These are phyloP conservation scores for Phyllosticta citriasiana DNA, from an alignment of 2,329 filamentous ascomycete species.

Conservation along the genomic window DNA sequence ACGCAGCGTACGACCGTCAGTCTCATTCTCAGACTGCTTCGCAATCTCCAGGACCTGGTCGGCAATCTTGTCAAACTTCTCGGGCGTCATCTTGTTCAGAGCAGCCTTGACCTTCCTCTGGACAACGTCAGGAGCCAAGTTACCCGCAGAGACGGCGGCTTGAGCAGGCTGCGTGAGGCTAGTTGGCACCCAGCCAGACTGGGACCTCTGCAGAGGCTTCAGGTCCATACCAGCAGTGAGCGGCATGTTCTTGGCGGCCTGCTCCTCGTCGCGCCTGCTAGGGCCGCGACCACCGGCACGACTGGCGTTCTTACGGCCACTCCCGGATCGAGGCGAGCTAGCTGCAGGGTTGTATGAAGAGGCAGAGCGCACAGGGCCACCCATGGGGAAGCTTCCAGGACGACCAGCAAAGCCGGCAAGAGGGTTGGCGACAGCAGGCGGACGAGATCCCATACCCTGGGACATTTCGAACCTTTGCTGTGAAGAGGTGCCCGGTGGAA, in stretches of 20 bases:
- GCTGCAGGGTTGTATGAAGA: conserved; percentile 51
- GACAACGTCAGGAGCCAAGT: conserved; percentile 83
- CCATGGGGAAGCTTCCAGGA: conserved; percentile 52
- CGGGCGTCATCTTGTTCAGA: conserved; percentile 99
- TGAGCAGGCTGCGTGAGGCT: conserved; percentile 48
- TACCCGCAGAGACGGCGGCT: conserved; percentile 25
- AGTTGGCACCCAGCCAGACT: conserved; percentile 82
- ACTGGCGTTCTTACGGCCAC: conserved; percentile 48
- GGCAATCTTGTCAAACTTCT: conserved; percentile 95
- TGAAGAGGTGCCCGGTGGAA: conserved; percentile 70
- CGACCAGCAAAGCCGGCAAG: conserved; percentile 51
- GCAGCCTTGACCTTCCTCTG: conserved; percentile 98
- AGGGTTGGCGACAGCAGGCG: conserved; percentile 34
- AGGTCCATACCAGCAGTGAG: conserved; percentile 75
- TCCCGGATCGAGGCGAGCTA: conserved; percentile 60
- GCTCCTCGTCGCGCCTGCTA: conserved; percentile 49
- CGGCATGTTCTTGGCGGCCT: conserved; percentile 80
- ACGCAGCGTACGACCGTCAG: conserved; percentile 83
- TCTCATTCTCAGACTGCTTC: conserved; percentile 89
- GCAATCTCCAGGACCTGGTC: conserved; percentile 89
- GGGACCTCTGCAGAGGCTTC: conserved; percentile 63
- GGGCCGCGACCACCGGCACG: conserved; percentile 39
- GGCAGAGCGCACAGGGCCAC: conserved; percentile 55
- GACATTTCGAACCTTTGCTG: conserved; percentile 53
- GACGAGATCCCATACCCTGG: conserved; percentile 15